Evolutionary conservation across 306 rosid genomes (phyloP).

Genomic region (Heteromeles arbutifolia): DNA sequence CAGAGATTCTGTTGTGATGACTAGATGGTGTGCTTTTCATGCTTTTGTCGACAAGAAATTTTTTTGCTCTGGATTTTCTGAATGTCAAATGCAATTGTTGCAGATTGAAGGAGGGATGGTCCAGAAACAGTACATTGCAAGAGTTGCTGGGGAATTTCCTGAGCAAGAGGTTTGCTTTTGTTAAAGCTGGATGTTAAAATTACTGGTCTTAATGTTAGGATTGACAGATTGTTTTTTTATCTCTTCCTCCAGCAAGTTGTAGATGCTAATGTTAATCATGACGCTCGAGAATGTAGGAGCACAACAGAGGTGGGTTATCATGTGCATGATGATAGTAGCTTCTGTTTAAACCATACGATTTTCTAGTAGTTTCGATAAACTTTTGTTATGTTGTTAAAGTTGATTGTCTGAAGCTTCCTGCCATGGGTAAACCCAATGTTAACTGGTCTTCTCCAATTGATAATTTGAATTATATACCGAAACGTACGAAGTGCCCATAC

Average conservation of each 20-base stretch:
- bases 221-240: conserved; percentile 6
- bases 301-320: conserved; percentile 58
- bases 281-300: conserved; percentile 90
- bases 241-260: conserved; percentile 49
- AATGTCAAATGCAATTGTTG: conserved; percentile 8
- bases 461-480: not conserved
- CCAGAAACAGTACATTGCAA: conserved; percentile 72
- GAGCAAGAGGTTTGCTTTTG: conserved; percentile 48
- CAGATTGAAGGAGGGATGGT: conserved; percentile 90
- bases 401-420: not conserved
- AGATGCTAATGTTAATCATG: conserved; percentile 67
- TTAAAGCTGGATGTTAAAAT: conserved; percentile 14
- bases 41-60: not conserved
- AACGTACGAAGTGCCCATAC: not conserved
- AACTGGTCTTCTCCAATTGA: not conserved
- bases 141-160: conserved; percentile 70
- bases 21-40: not conserved
- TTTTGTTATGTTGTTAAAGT: not conserved
- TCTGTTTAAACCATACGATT: not conserved
- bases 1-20: not conserved
- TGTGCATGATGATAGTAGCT: not conserved
- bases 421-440: not conserved
- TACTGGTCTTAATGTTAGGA: not conserved
- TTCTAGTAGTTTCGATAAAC: not conserved
- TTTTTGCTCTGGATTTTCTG: not conserved